Evolutionary conservation across 495 filamentous ascomycete species (phyloP), one percentile per base, ranked within the genome.

Genomic region (Lichina pygmaea): DNA sequence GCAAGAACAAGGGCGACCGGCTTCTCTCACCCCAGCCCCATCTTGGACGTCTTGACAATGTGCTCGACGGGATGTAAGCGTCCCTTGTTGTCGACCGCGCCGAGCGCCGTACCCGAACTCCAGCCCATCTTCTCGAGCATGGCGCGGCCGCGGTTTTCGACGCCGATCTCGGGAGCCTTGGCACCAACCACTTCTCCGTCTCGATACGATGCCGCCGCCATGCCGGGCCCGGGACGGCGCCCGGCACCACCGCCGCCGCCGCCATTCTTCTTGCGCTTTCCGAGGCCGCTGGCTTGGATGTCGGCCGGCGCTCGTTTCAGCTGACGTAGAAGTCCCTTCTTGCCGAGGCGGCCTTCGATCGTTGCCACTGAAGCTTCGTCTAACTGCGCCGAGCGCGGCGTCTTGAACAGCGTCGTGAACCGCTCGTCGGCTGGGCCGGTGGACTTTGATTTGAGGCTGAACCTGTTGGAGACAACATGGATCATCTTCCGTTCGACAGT

Each of bases 111-210:
- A 6, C 89, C 89, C 41, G 70, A 75, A 48, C 67, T 78, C 82
- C 91, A 99, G 13, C 89, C 89, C 89, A 95, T 95, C 62, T 86
- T 95, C 59, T 93, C 85, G 45, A 99, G 56, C 78, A 99, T 83
- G 4, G 73, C 74, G 40, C 82, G 68, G 16, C 89, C 89, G 51
- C 68, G 77, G 49, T 93, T 99, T 42, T 80, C 83, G 4, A 60
- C 64, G 1, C 82, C 81, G 30, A 99, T 65, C 57, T 92, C 86
- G 2, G 81, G 77, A 0, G 86, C 89, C 33, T 71, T 68, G 9
- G 68, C 81, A 39, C 86, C 89, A 15, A 94, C 85, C 40, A 92
- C 61, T 47, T 94, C 83, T n/a, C 89, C 89, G 50, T 95, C 81
- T 49, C 71, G 70, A 46, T 83, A 79, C 7, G 65, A 67, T 32